Evolutionary conservation across 139 green algal species (phyloP).

Genomic region (Tetraselmis chui): DNA sequence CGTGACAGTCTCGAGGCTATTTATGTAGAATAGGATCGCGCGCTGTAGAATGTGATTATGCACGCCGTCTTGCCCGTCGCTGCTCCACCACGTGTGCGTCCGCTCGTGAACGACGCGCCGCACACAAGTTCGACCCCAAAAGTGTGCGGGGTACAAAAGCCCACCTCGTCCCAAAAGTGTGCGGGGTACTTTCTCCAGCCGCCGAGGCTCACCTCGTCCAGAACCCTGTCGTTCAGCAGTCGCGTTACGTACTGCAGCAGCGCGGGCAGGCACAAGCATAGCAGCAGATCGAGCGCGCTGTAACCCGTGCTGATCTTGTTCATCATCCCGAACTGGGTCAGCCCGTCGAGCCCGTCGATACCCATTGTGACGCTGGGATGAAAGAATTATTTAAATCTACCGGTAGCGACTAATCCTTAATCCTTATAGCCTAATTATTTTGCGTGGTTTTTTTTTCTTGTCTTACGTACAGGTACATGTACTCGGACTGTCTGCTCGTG

Average conservation of each 20-base stretch:
- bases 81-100: not conserved
- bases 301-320: slow-evolving; percentile 24
- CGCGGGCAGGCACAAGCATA: slow-evolving; percentile 26
- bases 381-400: not conserved
- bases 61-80: not conserved
- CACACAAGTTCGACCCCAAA: not conserved
- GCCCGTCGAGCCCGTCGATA: not conserved
- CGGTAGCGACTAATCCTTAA: too few relatives aligned
- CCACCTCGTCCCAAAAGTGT: too few relatives aligned
- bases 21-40: slow-evolving; percentile 18
- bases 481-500: too few relatives aligned
- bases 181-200: too few relatives aligned
- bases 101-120: not conserved
- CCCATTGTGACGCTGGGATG: too few relatives aligned
- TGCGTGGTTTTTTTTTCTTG: too few relatives aligned
- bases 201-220: too few relatives aligned
- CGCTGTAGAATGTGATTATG: slow-evolving; percentile 26
- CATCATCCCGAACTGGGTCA: slow-evolving; percentile 24
- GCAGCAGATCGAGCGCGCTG: slow-evolving; percentile 19
- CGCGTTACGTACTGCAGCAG: slow-evolving; percentile 7
- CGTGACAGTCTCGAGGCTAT: not conserved
- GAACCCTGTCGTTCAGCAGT: not conserved
- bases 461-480: too few relatives aligned
- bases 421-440: too few relatives aligned
- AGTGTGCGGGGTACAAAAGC: too few relatives aligned